Conservation (phyloP, 228 moss, liverwort and hornwort species). For the Sphagnum fallax region DNA sequence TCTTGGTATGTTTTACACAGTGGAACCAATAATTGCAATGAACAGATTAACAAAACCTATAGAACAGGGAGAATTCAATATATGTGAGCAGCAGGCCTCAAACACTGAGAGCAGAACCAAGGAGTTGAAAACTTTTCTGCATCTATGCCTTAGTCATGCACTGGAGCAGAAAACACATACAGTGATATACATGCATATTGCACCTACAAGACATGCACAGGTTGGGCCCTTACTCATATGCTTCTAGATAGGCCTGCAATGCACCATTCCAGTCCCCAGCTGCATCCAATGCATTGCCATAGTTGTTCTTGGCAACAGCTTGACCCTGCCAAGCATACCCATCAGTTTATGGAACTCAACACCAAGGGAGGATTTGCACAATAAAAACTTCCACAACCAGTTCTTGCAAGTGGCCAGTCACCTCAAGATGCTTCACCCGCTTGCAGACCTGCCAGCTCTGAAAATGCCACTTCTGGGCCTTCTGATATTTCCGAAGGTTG, state of each 20-base stretch:
- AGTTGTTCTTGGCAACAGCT: constrained; percentile 79
- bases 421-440: constrained; percentile 81
- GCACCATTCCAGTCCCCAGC: constrained; percentile 50
- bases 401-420: constrained; percentile 2
- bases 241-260: constrained; percentile 66
- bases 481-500: constrained; percentile 58
- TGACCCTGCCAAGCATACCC: constrained; percentile 54
- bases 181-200: no score
- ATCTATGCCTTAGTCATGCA: no score
- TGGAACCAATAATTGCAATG: no score
- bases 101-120: no score
- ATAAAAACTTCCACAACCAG: not conserved
- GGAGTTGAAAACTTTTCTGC: no score
- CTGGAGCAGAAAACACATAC: no score
- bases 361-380: not conserved
- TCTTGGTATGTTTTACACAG: no score
- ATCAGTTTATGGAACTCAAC: no score
- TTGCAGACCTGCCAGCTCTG: constrained; percentile 61
- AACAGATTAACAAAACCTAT: no score
- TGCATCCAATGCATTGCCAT: constrained; percentile 79
- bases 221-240: constrained; percentile 58
- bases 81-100: no score
- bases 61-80: no score
- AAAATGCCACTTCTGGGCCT: constrained; percentile 78
- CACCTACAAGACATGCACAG: no score